A percentile compares a stretch with the other conserved stretches of the same genome.
These are phyloP conservation scores for Saccharomycopsis hybrid DNA, from an alignment of 1,139 yeast genomes.

Conservation along the genomic window DNA sequence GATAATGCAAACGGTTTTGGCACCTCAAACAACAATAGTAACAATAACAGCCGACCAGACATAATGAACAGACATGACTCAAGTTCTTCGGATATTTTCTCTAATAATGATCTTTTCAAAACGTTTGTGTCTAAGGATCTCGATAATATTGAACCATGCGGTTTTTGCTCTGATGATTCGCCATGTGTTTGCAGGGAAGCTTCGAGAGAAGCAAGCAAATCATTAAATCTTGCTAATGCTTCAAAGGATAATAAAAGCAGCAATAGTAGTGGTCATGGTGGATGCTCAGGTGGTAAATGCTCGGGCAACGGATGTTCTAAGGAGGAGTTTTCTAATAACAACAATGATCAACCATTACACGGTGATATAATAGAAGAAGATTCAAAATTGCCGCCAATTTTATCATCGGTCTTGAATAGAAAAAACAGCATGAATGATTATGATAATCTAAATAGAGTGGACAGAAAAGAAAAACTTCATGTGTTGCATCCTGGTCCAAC, in stretches of 20 bases:
- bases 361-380: neutral
- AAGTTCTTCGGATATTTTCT: slow-evolving; percentile 16
- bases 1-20: neutral
- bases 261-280: too few relatives aligned
- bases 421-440: neutral
- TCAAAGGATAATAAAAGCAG: neutral
- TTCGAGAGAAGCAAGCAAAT: slow-evolving; percentile 42
- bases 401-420: neutral
- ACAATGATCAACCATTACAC: too few relatives aligned
- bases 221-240: slow-evolving; percentile 22
- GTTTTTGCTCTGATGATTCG: slow-evolving; percentile 87
- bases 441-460: too few relatives aligned
- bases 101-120: slow-evolving; percentile 24
- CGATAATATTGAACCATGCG: slow-evolving; percentile 63
- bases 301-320: too few relatives aligned
- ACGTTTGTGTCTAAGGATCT: slow-evolving; percentile 23
- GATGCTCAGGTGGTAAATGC: too few relatives aligned
- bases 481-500: slow-evolving; percentile 67
- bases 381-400: slow-evolving; percentile 25
- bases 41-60: too few relatives aligned
- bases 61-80: neutral
- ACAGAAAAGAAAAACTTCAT: slow-evolving; percentile 33
- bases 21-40: neutral
- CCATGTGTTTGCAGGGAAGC: slow-evolving; percentile 91
- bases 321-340: too few relatives aligned